These are phyloP conservation scores for Fomitopsis pulvina DNA, from an alignment of 768 basidiomycete genomes.

Conservation along the genomic window DNA sequence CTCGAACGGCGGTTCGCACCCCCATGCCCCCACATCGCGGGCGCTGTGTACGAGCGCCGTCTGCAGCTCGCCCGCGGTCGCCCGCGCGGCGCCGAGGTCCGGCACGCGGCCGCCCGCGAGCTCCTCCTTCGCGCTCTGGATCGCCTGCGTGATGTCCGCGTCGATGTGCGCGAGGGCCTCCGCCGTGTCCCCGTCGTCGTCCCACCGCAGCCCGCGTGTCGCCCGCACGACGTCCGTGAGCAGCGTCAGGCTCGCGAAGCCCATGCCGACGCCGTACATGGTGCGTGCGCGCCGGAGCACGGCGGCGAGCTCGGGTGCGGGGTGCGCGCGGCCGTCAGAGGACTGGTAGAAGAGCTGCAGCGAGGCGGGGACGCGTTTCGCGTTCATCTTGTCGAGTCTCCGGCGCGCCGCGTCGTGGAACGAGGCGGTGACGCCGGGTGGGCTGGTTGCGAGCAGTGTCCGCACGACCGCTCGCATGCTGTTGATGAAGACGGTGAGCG, in stretches of 20 bases:
- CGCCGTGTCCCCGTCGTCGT: conserved; percentile 49
- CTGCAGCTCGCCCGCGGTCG: conserved; percentile 42
- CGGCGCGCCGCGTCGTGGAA: conserved; percentile 58
- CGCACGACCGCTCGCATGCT: conserved; percentile 75
- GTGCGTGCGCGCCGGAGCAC: conserved; percentile 52
- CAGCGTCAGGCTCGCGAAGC: conserved; percentile 51
- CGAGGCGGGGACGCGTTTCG: conserved; percentile 25
- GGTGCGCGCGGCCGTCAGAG: conserved; percentile 30
- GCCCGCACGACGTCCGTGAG: conserved; percentile 53
- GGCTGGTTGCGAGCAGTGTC: conserved; percentile 57
- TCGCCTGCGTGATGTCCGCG: conserved; percentile 71
- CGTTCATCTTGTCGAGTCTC: conserved; percentile 45
- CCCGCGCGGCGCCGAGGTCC: conserved; percentile 42
- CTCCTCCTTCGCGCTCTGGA: conserved; percentile 79
- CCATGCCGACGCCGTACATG: conserved; percentile 74
- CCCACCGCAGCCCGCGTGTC: conserved; percentile 59
- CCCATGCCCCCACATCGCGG: conserved; percentile 52
- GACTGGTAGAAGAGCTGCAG: conserved; percentile 41
- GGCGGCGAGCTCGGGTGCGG: conserved; percentile 46
- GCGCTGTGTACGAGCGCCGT: conserved; percentile 44
- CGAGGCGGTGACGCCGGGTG: conserved; percentile 50
- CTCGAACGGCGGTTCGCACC: conserved; percentile 75
- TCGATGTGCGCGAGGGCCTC: conserved; percentile 58
- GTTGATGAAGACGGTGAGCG: conserved; percentile 7
- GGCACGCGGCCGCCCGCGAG: conserved; percentile 44